phyloP scores from a whole-genome alignment of 1,284 basidiomycete genomes.

The Ustilago nuda region DNA sequence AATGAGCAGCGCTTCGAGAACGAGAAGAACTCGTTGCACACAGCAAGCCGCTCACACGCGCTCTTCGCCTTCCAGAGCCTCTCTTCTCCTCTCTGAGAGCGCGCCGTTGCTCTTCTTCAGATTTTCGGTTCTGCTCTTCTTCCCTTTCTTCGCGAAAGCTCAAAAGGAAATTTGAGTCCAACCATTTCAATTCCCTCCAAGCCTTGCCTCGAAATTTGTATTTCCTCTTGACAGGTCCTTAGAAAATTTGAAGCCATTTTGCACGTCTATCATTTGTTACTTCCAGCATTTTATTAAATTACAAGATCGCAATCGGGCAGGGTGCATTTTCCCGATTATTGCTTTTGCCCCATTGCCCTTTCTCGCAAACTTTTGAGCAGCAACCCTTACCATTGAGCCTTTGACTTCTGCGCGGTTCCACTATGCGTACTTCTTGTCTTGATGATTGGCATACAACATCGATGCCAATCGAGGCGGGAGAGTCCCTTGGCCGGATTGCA shows the following conservation, averaged over 20 bases:
- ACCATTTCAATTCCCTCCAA: constrained; percentile 5
- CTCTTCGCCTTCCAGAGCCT: neutral
- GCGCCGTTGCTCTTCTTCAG: constrained; percentile 12
- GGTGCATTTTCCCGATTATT: neutral
- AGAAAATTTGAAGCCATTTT: constrained; percentile 11
- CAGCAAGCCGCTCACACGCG: constrained; percentile 10
- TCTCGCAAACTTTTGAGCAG: neutral
- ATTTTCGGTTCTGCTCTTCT: constrained; percentile 18
- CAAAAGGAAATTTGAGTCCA: neutral
- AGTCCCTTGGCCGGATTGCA: neutral
- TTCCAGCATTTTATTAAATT: neutral
- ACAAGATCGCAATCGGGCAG: neutral
- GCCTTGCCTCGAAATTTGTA: constrained; percentile 8
- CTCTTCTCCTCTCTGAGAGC: neutral
- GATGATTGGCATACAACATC: too few relatives aligned
- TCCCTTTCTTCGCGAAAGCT: constrained; percentile 25
- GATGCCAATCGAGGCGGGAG: too few relatives aligned
- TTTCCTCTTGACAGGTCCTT: constrained; percentile 1
- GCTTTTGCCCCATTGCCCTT: neutral
- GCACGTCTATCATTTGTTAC: constrained; percentile 3
- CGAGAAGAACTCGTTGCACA: constrained; percentile 13
- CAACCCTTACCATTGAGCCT: too few relatives aligned
- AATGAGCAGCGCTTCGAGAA: neutral
- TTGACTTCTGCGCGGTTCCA: too few relatives aligned
- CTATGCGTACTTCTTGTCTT: too few relatives aligned